A percentile compares a stretch with the other conserved stretches of the same genome.
phyloP scores from a whole-genome alignment of 2,329 filamentous ascomycete genomes.

The Fusarium tupiense region DNA sequence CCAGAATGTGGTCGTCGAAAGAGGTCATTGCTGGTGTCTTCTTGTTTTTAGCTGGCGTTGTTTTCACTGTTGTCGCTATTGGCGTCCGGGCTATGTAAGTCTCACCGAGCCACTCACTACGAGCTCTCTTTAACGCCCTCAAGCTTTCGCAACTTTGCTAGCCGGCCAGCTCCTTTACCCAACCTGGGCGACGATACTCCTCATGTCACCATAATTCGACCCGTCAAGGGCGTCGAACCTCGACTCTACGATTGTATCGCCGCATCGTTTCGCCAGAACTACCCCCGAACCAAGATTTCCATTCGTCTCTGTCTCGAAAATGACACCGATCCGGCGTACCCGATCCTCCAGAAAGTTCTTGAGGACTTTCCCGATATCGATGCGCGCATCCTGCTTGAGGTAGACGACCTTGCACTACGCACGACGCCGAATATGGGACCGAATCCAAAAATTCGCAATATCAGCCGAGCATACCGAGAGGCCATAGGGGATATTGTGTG shows the following conservation, averaged over 20 bases:
- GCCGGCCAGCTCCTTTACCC: constrained; percentile 58
- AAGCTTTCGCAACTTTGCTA: constrained; percentile 65
- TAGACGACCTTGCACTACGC: constrained; percentile 77
- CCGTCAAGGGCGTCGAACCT: constrained; percentile 91
- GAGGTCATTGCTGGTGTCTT: constrained; percentile 58
- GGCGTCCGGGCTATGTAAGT: constrained; percentile 67
- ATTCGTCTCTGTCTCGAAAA: constrained; percentile 85
- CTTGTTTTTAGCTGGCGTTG: constrained; percentile 62
- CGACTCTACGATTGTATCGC: constrained; percentile 92
- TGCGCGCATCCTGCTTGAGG: constrained; percentile 79
- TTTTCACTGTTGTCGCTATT: constrained; percentile 64
- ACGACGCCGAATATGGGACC: constrained; percentile 76
- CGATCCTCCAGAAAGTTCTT: constrained; percentile 76
- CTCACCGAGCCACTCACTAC: not conserved
- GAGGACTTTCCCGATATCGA: constrained; percentile 78
- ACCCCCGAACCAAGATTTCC: constrained; percentile 79
- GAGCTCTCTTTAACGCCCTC: not conserved
- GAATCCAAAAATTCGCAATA: constrained; percentile 98
- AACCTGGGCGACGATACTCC: constrained; percentile 67
- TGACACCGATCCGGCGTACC: constrained; percentile 78
- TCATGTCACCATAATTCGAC: constrained; percentile 89
- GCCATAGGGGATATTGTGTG: constrained; percentile 89
- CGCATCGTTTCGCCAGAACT: constrained; percentile 83
- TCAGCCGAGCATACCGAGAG: constrained; percentile 91
- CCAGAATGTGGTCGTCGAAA: constrained; percentile 43